Evolutionary conservation across 352 stramenopile genomes (phyloP).

Genomic region (Phytophthora megakarya): DNA sequence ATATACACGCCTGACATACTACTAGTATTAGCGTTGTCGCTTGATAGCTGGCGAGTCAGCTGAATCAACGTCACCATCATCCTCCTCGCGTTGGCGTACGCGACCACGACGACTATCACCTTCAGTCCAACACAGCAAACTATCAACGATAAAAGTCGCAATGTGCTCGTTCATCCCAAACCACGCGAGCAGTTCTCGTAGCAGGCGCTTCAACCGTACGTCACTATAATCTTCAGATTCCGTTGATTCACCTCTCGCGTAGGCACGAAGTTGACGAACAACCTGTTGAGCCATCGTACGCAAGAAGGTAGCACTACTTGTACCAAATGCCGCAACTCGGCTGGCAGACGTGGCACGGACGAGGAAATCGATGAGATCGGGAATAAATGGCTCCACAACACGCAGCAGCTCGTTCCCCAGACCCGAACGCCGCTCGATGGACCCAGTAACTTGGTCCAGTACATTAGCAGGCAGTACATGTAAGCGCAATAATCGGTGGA

Average conservation of each 20-base stretch:
- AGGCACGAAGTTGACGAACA: constrained; percentile 44
- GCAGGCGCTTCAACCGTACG: constrained; percentile 38
- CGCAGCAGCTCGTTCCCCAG: constrained; percentile 55
- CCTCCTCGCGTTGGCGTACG: constrained; percentile 30
- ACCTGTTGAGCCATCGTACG: constrained; percentile 58
- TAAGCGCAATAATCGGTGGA: constrained; percentile 47
- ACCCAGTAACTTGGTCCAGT: constrained; percentile 37
- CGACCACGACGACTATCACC: constrained; percentile 27
- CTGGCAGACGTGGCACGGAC: constrained; percentile 68
- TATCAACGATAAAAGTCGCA: constrained; percentile 52
- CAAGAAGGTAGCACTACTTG: constrained; percentile 55
- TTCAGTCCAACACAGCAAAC: constrained; percentile 42
- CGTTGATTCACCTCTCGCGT: constrained; percentile 38
- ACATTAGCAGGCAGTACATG: constrained; percentile 43
- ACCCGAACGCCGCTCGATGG: constrained; percentile 24
- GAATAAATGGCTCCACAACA: constrained; percentile 59
- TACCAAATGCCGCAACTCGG: constrained; percentile 48
- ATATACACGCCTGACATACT: not conserved
- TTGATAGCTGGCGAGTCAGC: constrained; percentile 33
- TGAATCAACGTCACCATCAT: not conserved
- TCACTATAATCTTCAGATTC: constrained; percentile 35
- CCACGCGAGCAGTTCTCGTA: constrained; percentile 43
- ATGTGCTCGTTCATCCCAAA: constrained; percentile 51
- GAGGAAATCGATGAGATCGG: constrained; percentile 60
- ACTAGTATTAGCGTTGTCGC: constrained; percentile 27